Percentiles rank a stretch among this genome's conserved stretches.
Evolutionary conservation across 1,284 basidiomycete species (phyloP).

Genomic region (Amylostereum chailletii): DNA sequence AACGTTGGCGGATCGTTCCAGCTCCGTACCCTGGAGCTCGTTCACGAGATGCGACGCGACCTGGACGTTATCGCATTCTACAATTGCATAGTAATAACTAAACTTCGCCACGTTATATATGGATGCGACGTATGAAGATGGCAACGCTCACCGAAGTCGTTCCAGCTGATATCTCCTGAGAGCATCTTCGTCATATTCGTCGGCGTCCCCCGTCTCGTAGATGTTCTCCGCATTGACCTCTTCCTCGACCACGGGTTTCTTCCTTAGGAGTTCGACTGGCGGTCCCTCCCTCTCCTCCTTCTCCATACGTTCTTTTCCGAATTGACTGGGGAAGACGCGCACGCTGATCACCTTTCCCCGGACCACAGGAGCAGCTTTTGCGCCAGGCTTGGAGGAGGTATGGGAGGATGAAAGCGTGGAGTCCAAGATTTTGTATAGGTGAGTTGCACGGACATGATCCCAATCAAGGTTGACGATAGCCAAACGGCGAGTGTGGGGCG

Average conservation of each 20-base stretch:
- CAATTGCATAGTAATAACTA: conserved; percentile 96
- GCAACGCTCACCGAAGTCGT: conserved; percentile 65
- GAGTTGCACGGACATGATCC: conserved; percentile 89
- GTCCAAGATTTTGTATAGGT: conserved; percentile 90
- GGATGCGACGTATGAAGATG: conserved; percentile 2
- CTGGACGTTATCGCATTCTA: conserved; percentile 78
- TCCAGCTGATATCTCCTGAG: conserved; percentile 92
- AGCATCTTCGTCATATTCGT: conserved; percentile 83
- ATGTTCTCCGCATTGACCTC: conserved; percentile 60
- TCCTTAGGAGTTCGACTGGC: conserved; percentile 78
- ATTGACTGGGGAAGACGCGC: conserved; percentile 87
- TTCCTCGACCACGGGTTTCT: conserved; percentile 27
- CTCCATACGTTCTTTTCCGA: conserved; percentile 85
- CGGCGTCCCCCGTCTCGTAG: conserved; percentile 58
- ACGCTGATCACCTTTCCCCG: conserved; percentile 69
- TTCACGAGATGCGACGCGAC: conserved; percentile 78
- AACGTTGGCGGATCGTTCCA: conserved; percentile 95
- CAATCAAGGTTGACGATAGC: conserved; percentile 97
- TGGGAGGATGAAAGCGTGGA: conserved; percentile 59
- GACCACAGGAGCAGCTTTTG: conserved; percentile 26
- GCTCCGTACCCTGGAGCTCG: conserved; percentile 91
- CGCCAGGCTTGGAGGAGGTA: conserved; percentile 25
- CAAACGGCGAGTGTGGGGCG: conserved; percentile 60
- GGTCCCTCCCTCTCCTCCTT: conserved; percentile 89
- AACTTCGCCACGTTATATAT: conserved; percentile 3